Base-by-base conservation (phyloP, 257 asterid species). In the Ophiorrhiza pumila region DNA sequence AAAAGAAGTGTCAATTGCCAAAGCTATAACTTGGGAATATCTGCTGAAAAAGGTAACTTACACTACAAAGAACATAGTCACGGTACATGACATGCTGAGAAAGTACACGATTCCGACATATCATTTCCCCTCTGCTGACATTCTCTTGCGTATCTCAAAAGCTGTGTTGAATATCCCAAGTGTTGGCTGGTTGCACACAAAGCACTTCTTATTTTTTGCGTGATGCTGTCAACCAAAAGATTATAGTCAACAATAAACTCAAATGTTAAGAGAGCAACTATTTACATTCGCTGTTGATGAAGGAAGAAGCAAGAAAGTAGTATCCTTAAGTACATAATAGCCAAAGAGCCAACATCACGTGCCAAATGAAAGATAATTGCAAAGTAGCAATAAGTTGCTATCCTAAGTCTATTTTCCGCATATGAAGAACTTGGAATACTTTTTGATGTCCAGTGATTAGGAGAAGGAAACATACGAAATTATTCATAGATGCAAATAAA, bases 131-230 rank as follows among this genome's bases (percentile, higher is more conserved):
- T 84, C 88, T 9, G 95, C 87, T 14, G 89, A 86, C 82, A 77
- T 88, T 78, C 53, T 90, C 79, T 89, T 90, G 76, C 85, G 95
- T 81, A 95, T 88, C 88, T 88, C 98, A 75, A 92, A 90, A 14
- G 99, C 99, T 12, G 97, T 95, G 77, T 95, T 92, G 87, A 95
- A 95, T 78, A 92, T 89, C 70, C 99, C 99, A 74, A 81, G 83
- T 11, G 99, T 95, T n/a, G 95, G 95, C 87, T 95, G 88, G 84
- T 95, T 85, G 92, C 99, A 95, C 22, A 95, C 98, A 67, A 85
- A 95, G 90, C 99, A 95, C 90, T 92, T 95, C 87, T 95, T 95
- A 34, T 86, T 95, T 75, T 73, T 92, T 56, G 95, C 90, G 82
- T 95, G 99, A 80, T 95, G 99, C 99, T 95, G 95, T 74, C 56